Evolutionary conservation across 805 yeast genomes (phyloP).

Genomic region (Torulaspora delbrueckii): DNA sequence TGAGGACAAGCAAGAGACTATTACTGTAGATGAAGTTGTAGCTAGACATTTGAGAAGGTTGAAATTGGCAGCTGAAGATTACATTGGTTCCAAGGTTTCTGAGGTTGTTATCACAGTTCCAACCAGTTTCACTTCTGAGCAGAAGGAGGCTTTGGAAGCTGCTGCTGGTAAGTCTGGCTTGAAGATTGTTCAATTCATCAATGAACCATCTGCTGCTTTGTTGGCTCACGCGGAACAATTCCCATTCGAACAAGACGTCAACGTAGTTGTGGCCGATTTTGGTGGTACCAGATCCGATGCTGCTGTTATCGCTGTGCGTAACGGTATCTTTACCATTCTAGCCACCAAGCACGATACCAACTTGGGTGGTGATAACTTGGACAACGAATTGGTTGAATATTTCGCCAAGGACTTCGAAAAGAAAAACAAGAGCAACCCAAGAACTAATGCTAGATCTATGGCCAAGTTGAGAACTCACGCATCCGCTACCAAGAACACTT

Average conservation of each 20-base stretch:
- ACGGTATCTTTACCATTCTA: conserved; percentile 85
- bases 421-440: conserved; percentile 77
- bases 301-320: conserved; percentile 87
- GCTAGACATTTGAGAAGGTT: conserved; percentile 79
- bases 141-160: conserved; percentile 56
- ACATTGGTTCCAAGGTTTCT: conserved; percentile 72
- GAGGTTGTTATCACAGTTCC: conserved; percentile 89
- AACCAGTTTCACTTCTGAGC: conserved; percentile 73
- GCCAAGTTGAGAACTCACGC: conserved; percentile 86
- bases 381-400: conserved; percentile 69
- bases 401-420: conserved; percentile 93
- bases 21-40: conserved; percentile 72
- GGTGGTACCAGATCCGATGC: conserved; percentile 96
- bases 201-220: conserved; percentile 89
- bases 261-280: conserved; percentile 81
- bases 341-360: conserved; percentile 77
- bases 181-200: conserved; percentile 77
- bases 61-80: conserved; percentile 87
- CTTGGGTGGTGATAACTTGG: conserved; percentile 86
- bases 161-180: conserved; percentile 70
- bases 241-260: conserved; percentile 28
- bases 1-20: conserved; percentile 47
- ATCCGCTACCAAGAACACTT: conserved; percentile 80
- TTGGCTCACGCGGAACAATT: conserved; percentile 68
- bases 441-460: conserved; percentile 71